Evolutionary conservation across 345 rosid species (phyloP).

Genomic region (Anacardium occidentale): DNA sequence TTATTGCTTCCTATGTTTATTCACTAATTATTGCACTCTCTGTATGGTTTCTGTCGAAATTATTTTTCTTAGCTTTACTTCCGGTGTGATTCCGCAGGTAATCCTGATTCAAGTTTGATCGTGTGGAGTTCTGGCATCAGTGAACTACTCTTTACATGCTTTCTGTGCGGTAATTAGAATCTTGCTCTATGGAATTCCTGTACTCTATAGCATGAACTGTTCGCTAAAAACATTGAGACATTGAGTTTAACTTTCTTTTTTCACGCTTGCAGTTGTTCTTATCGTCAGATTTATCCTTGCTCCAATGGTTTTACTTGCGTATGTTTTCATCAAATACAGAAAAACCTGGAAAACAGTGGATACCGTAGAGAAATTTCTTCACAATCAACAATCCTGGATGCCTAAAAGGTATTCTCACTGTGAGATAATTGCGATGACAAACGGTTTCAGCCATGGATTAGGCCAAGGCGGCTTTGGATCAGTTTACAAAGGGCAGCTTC

Average conservation of each 20-base stretch:
- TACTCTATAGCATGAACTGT: too few species aligned
- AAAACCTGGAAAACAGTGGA: not conserved
- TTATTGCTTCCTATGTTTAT: too few species aligned
- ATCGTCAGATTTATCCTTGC: not conserved
- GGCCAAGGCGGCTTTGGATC: constrained; percentile 4
- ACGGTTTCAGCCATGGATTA: not conserved
- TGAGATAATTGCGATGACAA: constrained; percentile 1
- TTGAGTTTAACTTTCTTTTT: not conserved
- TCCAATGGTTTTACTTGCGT: not conserved
- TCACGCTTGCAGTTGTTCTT: not conserved
- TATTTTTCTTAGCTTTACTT: not conserved
- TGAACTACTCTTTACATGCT: too few species aligned
- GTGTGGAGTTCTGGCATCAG: too few species aligned
- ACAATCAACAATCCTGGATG: not conserved
- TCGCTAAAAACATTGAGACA: too few species aligned
- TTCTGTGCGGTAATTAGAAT: too few species aligned
- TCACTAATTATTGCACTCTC: too few species aligned
- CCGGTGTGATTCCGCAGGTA: not conserved
- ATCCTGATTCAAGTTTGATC: too few species aligned
- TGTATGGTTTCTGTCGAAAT: too few species aligned
- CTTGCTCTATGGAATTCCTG: too few species aligned
- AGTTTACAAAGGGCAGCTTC: not conserved
- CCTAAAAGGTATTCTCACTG: constrained; percentile 11
- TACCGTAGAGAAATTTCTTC: not conserved
- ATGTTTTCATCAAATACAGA: not conserved